phyloP scores from a whole-genome alignment of 2,329 filamentous ascomycete genomes.

The Penicillium corylophilum region DNA sequence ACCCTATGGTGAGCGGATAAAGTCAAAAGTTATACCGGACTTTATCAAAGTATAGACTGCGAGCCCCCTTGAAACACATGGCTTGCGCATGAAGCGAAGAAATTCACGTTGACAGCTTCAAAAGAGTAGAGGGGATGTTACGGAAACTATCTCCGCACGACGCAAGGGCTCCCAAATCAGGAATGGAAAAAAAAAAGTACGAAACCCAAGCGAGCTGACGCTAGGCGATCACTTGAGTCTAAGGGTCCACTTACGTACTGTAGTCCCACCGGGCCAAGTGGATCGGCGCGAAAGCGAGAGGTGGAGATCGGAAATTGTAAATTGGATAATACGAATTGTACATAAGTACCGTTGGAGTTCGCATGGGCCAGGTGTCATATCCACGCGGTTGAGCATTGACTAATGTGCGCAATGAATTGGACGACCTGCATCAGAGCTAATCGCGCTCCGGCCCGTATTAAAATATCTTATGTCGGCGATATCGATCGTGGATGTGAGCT shows the following conservation, averaged over 20 bases:
- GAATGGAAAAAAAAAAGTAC: background rate
- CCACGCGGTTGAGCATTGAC: constrained; percentile 16
- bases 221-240: constrained; percentile 4
- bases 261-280: constrained; percentile 1
- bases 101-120: constrained; percentile 15
- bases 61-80: constrained; percentile 10
- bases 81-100: constrained; percentile 4
- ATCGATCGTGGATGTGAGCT: background rate
- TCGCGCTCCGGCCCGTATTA: background rate
- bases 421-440: constrained; percentile 8
- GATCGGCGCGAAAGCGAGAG: background rate
- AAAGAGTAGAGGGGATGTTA: background rate
- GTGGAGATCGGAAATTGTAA: background rate
- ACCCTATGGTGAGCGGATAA: background rate
- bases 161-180: constrained; percentile 6
- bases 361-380: constrained; percentile 20
- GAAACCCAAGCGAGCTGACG: constrained; percentile 4
- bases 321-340: background rate
- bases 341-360: background rate
- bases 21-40: background rate
- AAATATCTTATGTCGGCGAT: background rate
- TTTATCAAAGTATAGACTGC: background rate
- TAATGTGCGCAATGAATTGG: constrained; percentile 10
- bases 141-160: background rate
- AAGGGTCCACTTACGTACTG: background rate